Evolutionary conservation across 768 basidiomycete species (phyloP), one percentile per base, ranked within the genome.

Genomic region (Strobilomyces echinocephalus): DNA sequence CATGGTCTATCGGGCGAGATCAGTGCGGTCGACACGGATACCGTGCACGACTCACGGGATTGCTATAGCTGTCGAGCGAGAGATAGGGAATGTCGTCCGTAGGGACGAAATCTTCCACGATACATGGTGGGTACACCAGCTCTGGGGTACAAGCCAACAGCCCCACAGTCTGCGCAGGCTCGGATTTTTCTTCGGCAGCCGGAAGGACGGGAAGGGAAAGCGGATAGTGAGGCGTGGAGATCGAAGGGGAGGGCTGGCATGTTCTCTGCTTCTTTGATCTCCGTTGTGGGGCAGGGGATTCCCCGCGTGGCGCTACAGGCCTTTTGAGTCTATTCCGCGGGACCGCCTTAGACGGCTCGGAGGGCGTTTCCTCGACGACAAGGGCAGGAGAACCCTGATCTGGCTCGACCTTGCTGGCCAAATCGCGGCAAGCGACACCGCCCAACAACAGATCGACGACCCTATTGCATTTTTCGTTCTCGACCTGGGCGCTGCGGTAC

Each of bases 401-500:
- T 4, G n/a, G 15, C 30, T 46, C 18, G 12, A 36, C 35, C 11
- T 51, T 34, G 0, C 11, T 64, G 46, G 61, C 59, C 26, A 65
- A 52, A 28, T 70, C 70, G 50, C 61, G 59, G 49, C 69, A 66
- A n/a, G 69, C 60, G 52, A 68, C 51, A 24, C 74, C 74, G 33
- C 64, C 57, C 60, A 70, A 58, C 30, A 75, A 53, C 15, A 77
- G 60, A 18, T 67, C 58, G 5, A 74, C 74, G 9, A 77, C 58
- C 39, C 60, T 64, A 52, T 70, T 67, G 55, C 75, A 80, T 46
- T 71, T 74, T 50, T 66, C 72, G 49, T 63, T 64, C 40, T 77
- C 76, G 16, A 61, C 63, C 34, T 68, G 63, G 50, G 63, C 58
- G 41, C 63, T 66, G 41, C 62, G 69, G 52, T 58, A 64, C 33